These are phyloP conservation scores for Dorcoceras hygrometricum DNA, from an alignment of 257 asterid species.

Conservation along the genomic window DNA sequence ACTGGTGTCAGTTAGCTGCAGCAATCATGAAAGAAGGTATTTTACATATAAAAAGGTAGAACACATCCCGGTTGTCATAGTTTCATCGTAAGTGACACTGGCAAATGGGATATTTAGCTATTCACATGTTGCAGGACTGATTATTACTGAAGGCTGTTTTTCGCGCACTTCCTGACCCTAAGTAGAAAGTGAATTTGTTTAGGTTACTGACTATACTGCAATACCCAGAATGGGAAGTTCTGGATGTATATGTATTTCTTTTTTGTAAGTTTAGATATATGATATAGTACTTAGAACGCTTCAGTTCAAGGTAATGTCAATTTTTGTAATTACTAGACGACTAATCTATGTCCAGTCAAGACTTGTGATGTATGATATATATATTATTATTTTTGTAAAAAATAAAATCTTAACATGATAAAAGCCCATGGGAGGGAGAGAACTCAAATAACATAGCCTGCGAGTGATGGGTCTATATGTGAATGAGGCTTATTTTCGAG, in stretches of 20 bases:
- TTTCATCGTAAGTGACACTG: conserved; percentile 17
- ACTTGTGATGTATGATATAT: neutral
- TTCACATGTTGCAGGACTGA: conserved; percentile 26
- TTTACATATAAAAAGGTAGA: neutral
- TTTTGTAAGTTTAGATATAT: neutral
- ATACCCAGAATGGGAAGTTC: neutral
- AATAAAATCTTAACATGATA: too few species aligned
- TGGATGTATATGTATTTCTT: neutral
- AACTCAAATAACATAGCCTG: too few species aligned
- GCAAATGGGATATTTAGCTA: conserved; percentile 15
- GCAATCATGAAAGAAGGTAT: neutral
- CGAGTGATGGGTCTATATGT: too few species aligned
- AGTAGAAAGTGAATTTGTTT: neutral
- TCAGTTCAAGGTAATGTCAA: neutral
- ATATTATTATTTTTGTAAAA: too few species aligned
- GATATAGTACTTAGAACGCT: neutral
- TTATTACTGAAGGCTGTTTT: conserved; percentile 33
- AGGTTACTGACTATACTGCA: neutral
- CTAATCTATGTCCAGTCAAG: too few species aligned
- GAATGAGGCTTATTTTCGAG: too few species aligned
- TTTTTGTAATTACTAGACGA: too few species aligned
- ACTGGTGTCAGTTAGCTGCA: conserved; percentile 38
- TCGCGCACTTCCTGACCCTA: conserved; percentile 27
- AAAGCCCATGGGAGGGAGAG: too few species aligned
- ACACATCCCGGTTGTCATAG: conserved; percentile 2